phyloP scores from a whole-genome alignment of 2,329 filamentous ascomycete genomes.

The Beauveria pseudobassiana region DNA sequence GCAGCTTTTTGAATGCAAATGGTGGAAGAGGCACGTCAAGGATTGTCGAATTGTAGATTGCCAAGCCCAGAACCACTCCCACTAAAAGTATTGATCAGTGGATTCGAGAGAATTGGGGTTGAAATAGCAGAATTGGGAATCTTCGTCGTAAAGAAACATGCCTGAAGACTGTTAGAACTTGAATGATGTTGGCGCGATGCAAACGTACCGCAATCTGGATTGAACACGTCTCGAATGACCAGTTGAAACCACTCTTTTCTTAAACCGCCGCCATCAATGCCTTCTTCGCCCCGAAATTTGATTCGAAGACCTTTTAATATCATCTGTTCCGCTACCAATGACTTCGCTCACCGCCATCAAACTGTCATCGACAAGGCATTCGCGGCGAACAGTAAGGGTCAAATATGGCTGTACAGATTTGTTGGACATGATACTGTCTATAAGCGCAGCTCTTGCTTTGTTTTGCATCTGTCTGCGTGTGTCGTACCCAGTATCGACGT shows the following conservation, averaged over 20 bases:
- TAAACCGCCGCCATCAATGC: constrained; percentile 80
- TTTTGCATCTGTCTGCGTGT: constrained; percentile 82
- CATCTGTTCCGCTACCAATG: constrained; percentile 70
- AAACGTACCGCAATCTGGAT: constrained; percentile 72
- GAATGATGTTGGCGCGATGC: not conserved
- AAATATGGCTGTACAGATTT: constrained; percentile 71
- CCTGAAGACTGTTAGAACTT: constrained; percentile 39
- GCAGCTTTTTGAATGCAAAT: constrained; percentile 81
- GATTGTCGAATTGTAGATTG: constrained; percentile 93
- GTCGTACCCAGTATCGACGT: constrained; percentile 82
- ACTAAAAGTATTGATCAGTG: constrained; percentile 89
- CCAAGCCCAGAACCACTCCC: constrained; percentile 77
- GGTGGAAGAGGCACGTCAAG: constrained; percentile 81
- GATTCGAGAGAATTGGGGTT: constrained; percentile 86
- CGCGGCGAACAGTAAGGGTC: constrained; percentile 67
- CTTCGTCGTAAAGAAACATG: constrained; percentile 88
- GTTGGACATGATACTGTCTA: constrained; percentile 75
- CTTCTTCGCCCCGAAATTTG: constrained; percentile 81
- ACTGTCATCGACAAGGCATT: constrained; percentile 85
- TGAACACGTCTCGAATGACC: constrained; percentile 82
- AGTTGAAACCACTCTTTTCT: constrained; percentile 94
- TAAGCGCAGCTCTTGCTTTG: constrained; percentile 83
- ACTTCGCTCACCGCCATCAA: constrained; percentile 78
- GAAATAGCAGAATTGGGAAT: constrained; percentile 88
- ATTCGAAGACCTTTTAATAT: constrained; percentile 86